phyloP scores from a whole-genome alignment of 2,329 filamentous ascomycete species.

The Plectosphaerella plurivora region DNA sequence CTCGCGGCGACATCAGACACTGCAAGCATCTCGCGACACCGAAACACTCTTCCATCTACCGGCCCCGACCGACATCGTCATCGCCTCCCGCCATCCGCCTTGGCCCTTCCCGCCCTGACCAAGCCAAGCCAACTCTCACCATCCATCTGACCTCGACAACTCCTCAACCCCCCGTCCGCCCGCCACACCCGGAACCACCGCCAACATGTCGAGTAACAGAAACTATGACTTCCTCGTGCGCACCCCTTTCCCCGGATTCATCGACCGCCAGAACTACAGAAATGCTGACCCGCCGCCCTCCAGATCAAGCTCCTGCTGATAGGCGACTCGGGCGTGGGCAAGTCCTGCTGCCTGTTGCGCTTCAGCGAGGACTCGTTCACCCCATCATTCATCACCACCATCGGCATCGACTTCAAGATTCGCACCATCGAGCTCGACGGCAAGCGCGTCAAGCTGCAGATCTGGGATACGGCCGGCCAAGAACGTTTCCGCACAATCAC shows the following conservation, averaged over 20 bases:
- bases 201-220: slow-evolving; percentile 86
- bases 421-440: slow-evolving; percentile 97
- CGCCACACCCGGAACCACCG: slow-evolving; percentile 7
- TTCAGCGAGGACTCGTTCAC: slow-evolving; percentile 98
- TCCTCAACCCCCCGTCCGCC: background rate
- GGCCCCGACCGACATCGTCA: background rate
- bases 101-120: background rate
- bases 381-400: slow-evolving; percentile 96
- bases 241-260: slow-evolving; percentile 6
- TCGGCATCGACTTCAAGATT: slow-evolving; percentile 99
- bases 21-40: no score
- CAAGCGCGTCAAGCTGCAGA: slow-evolving; percentile 98
- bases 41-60: no score
- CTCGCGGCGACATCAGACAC: background rate
- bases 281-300: slow-evolving; percentile 15
- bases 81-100: background rate
- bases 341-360: slow-evolving; percentile 92
- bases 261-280: slow-evolving; percentile 1
- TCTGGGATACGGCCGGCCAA: slow-evolving; percentile 98
- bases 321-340: slow-evolving; percentile 93
- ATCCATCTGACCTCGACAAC: background rate
- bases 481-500: slow-evolving; percentile 99
- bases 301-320: slow-evolving; percentile 97
- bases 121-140: background rate
- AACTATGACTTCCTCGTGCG: slow-evolving; percentile 99